Evolutionary conservation across 73 alveolate species (phyloP).

Genomic region (Stentor coeruleus): DNA sequence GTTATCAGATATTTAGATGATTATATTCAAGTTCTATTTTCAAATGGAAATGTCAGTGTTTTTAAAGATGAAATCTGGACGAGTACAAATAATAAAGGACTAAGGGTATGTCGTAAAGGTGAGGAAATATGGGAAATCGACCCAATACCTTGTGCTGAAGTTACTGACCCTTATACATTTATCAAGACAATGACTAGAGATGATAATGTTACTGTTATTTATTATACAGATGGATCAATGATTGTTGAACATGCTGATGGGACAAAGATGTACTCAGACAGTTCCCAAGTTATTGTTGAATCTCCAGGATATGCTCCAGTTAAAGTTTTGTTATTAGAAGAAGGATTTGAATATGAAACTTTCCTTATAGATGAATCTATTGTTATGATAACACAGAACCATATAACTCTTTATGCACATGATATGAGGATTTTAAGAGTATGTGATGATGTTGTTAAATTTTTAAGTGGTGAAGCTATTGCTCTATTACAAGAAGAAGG

Average conservation of each 20-base stretch:
- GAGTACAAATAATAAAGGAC: conserved; percentile 57
- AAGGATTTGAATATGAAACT: conserved; percentile 74
- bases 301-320: conserved; percentile 80
- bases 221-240: conserved; percentile 59
- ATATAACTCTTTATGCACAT: conserved; percentile 62
- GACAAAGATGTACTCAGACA: conserved; percentile 73
- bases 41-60: conserved; percentile 51
- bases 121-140: conserved; percentile 47
- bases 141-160: conserved; percentile 77
- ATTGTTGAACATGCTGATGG: conserved; percentile 83
- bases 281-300: conserved; percentile 60
- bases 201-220: conserved; percentile 72
- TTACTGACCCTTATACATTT: conserved; percentile 76
- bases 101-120: conserved; percentile 32
- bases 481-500: conserved; percentile 53
- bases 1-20: conserved; percentile 47
- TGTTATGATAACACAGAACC: conserved; percentile 62
- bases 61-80: conserved; percentile 45
- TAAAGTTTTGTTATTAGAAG: conserved; percentile 62
- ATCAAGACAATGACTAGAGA: conserved; percentile 83
- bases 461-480: conserved; percentile 64
- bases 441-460: conserved; percentile 74
- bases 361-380: conserved; percentile 70
- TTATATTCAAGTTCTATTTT: conserved; percentile 44
- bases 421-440: conserved; percentile 74